Conservation (phyloP, 495 filamentous ascomycete species). For the Clohesyomyces aquaticus region DNA sequence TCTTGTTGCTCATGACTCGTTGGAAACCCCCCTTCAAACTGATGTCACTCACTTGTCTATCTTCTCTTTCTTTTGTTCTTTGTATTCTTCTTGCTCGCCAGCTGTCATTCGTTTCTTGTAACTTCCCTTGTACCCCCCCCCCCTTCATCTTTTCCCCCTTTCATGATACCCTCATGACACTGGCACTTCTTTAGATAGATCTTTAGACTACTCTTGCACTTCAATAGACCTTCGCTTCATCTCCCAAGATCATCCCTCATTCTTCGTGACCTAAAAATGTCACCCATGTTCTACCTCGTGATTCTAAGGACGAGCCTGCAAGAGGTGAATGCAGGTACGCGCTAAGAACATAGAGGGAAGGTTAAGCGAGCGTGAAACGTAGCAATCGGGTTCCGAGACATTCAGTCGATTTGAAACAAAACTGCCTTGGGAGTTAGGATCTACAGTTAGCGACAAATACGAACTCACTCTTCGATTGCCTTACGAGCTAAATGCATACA, state of each 20-base stretch:
- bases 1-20: too few species aligned
- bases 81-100: not conserved
- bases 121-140: not conserved
- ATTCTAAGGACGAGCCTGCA: too few species aligned
- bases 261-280: too few species aligned
- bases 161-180: not conserved
- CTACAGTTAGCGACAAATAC: not conserved
- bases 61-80: too few species aligned
- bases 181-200: not conserved
- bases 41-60: too few species aligned
- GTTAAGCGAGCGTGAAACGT: not conserved
- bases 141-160: not conserved
- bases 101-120: not conserved
- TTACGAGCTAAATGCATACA: too few species aligned
- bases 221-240: not conserved
- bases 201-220: not conserved
- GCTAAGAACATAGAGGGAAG: too few species aligned
- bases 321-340: too few species aligned
- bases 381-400: not conserved
- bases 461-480: constrained; percentile 1
- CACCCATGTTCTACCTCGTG: too few species aligned
- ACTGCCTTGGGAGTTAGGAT: too few species aligned
- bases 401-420: constrained; percentile 2
- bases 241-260: too few species aligned
- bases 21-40: too few species aligned